Evolutionary conservation across 2,329 filamentous ascomycete genomes (phyloP).

Genomic region (Parascedosporium putredinis): DNA sequence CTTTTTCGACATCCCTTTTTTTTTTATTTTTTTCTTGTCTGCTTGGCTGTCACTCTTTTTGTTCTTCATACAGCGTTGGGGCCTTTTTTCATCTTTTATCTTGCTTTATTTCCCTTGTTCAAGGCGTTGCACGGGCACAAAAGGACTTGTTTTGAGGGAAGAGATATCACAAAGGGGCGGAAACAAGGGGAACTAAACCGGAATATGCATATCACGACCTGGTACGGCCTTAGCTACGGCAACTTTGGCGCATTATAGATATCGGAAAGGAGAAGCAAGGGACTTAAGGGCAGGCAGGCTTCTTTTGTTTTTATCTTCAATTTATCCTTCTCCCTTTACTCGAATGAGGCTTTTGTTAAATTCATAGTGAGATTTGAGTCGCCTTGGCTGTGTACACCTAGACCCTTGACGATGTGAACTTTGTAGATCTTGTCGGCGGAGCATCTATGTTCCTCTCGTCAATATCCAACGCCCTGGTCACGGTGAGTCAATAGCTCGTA

Average conservation of each 20-base stretch:
- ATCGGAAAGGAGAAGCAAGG: neutral
- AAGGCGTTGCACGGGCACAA: neutral
- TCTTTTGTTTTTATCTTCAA: neutral
- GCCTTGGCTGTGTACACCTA: no score
- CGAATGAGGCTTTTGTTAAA: no score
- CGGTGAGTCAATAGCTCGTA: no score
- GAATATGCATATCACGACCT: neutral
- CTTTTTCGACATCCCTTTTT: no score
- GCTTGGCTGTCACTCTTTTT: neutral
- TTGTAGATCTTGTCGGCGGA: no score
- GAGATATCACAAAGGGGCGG: neutral
- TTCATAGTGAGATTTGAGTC: no score
- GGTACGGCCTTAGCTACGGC: neutral
- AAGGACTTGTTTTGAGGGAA: neutral
- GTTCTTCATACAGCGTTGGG: no score
- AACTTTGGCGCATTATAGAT: neutral
- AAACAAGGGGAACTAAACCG: neutral
- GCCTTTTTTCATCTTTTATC: constrained; percentile 4
- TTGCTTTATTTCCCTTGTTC: neutral
- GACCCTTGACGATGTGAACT: no score
- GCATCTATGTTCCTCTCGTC: no score
- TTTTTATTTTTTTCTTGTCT: no score
- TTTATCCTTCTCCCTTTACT: constrained; percentile 7
- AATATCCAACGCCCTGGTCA: no score
- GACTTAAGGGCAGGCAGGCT: neutral